Base-by-base conservation (phyloP, 2,329 filamentous ascomycete species). In the Cadophora luteo-olivacea region DNA sequence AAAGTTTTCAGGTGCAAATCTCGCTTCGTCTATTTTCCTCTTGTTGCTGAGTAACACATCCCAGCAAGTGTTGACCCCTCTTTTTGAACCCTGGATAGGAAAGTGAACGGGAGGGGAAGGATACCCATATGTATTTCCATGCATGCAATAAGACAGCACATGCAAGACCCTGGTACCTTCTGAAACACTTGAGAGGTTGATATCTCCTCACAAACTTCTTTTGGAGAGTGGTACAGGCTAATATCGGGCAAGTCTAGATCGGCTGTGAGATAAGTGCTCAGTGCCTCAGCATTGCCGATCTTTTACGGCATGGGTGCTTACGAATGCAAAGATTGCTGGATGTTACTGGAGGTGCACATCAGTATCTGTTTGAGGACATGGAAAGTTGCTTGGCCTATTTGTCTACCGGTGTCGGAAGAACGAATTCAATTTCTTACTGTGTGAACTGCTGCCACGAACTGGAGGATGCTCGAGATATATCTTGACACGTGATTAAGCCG, bases 21-120 rank as follows among this genome's bases (percentile, higher is more conserved):
- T 32, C 54, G 41, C 41, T 45, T 45, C 41, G 11, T 36, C 29
- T 32, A 22, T 38, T 16, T 16, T 25, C 3, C 29, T 25, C 51
- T 16, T 29, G 7, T 4, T 41, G 55, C 55, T 41, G 55, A 58
- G 55, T 58, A 58, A 58, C 33, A n/a, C n/a, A 24, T 58, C 32
- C 41, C 41, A 19, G 41, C 41, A 45, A 45, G 4, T 29, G 41
- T 19, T 2, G n/a, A 41, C 55, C 55, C n/a, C 57, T 60, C 57
- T 60, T 25, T 41, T 29, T 11, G 5, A 22, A 33, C 25, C 60
- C 60, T 62, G 41, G 45, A 62, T 36, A 62, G 60, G 60, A 51
- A 62, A 62, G 60, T 62, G 45, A 62, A 62, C 41, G 41, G 41
- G 60, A 49, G 25, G 57, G 38, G 58, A 61, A 61, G 25, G 24